Evolutionary conservation across 1,139 yeast genomes (phyloP).

Genomic region (Geotrichum bryndzae): DNA sequence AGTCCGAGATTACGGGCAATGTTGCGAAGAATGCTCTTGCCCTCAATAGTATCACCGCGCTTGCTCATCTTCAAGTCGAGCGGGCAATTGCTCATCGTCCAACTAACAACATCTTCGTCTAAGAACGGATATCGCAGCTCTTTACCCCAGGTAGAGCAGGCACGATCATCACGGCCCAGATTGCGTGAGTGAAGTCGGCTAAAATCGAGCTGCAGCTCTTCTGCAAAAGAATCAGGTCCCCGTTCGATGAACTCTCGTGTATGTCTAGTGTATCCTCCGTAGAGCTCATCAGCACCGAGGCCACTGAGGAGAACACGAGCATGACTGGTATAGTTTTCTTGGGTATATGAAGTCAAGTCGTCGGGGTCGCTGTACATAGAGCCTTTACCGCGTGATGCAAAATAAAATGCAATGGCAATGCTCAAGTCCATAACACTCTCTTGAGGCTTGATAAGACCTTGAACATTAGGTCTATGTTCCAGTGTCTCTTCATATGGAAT

Average conservation of each 20-base stretch:
- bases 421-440: constrained; percentile 92
- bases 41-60: constrained; percentile 30
- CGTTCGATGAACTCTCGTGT: constrained; percentile 36
- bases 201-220: constrained; percentile 65
- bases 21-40: constrained; percentile 61
- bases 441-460: constrained; percentile 69
- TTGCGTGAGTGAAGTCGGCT: constrained; percentile 70
- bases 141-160: constrained; percentile 77
- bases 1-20: constrained; percentile 50
- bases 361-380: constrained; percentile 22
- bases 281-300: constrained; percentile 93
- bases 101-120: constrained; percentile 54
- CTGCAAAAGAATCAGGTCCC: constrained; percentile 38
- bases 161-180: constrained; percentile 87
- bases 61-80: constrained; percentile 32
- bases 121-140: constrained; percentile 87
- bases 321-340: constrained; percentile 41
- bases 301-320: constrained; percentile 81
- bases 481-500: constrained; percentile 65
- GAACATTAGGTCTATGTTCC: constrained; percentile 47
- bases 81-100: constrained; percentile 38
- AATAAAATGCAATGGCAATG: constrained; percentile 89
- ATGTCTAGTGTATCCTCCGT: constrained; percentile 89
- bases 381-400: constrained; percentile 65
- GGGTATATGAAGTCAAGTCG: not conserved